Evolutionary conservation across 2,329 filamentous ascomycete species (phyloP), one percentile per base, ranked within the genome.

Genomic region (Zasmidium cellare): DNA sequence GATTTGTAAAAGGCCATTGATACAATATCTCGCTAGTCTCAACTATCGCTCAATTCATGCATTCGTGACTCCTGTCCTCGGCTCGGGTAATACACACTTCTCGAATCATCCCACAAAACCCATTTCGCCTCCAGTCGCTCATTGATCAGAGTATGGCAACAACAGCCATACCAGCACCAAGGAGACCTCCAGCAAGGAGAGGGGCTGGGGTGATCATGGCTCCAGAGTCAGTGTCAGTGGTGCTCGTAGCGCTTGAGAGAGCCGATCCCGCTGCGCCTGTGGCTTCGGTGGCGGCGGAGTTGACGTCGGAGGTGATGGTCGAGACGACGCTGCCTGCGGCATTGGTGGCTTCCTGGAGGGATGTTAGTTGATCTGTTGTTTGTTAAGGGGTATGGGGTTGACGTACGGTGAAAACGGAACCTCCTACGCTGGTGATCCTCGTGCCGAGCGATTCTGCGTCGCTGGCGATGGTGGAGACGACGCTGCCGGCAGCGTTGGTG

Each of bases 131-230:
- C 16, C 16, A 7, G 16, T 20, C 16, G 41, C 41, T 14, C 6
- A 5, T 20, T 45, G 41, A 20, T 28, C 28, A 49, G 22, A 49
- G 47, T 22, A 49, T 28, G 59, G 63, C 69, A 61, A 65, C 70
- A 63, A 57, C 69, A 67, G 58, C 71, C 46, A 69, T 70, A 18
- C 63, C 74, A 9, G 65, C 68, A 22, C 59, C 71, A 2, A 71
- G 63, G 2, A 61, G 69, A 55, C 60, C 72, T 14, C 69, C 73
- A 18, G 71, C 73, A 35, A 58, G 50, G 25, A 62, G 45, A 22
- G 67, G 67, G 3, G 59, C 65, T 46, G 55, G 67, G 18, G 67
- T 69, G 25, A 51, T 51, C 35, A 58, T 53, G 6, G 66, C 66
- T n/a, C 59, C 62, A 47, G 54, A 28, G 12, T 53, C 55, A 2